Percentiles rank a stretch among this genome's conserved stretches.
These are phyloP conservation scores for Blastomyces parvus DNA, from an alignment of 2,329 filamentous ascomycete species.

Conservation along the genomic window DNA sequence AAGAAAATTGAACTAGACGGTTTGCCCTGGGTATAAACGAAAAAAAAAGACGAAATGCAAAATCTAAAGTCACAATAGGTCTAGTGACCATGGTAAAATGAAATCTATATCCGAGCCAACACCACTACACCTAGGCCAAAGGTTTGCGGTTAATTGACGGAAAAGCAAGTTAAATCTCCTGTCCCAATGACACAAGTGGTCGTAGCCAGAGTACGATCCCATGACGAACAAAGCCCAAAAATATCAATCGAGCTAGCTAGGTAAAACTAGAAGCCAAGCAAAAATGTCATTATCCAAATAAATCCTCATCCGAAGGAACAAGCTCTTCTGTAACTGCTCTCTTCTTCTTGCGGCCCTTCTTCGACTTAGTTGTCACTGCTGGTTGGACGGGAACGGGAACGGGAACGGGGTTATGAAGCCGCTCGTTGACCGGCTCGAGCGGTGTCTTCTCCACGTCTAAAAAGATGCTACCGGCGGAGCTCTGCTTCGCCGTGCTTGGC, in stretches of 20 bases:
- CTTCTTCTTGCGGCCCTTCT: not conserved
- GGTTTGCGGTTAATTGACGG: not conserved
- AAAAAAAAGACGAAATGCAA: not conserved
- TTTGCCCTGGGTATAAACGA: conserved; percentile 4
- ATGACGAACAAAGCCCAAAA: too few species aligned
- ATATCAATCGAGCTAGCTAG: not conserved
- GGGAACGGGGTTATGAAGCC: not conserved
- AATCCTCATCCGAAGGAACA: conserved; percentile 8
- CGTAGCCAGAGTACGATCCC: not conserved
- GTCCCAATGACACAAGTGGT: not conserved
- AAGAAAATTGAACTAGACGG: not conserved
- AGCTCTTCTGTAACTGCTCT: conserved; percentile 9
- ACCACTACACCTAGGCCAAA: too few species aligned
- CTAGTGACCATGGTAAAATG: not conserved
- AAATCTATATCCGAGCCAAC: conserved; percentile 3
- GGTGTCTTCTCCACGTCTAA: conserved; percentile 6
- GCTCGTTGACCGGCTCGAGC: conserved; percentile 1
- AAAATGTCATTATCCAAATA: conserved; percentile 9
- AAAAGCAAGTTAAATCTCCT: not conserved
- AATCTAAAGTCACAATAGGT: not conserved
- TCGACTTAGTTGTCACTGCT: not conserved
- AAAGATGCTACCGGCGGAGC: not conserved
- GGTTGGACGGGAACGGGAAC: not conserved
- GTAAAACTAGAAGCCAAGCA: not conserved
- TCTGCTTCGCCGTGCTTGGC: not conserved